Percentiles rank a stretch among this genome's conserved stretches.
These are phyloP conservation scores for Chaetomium tenue DNA, from an alignment of 495 filamentous ascomycete species.

Conservation along the genomic window DNA sequence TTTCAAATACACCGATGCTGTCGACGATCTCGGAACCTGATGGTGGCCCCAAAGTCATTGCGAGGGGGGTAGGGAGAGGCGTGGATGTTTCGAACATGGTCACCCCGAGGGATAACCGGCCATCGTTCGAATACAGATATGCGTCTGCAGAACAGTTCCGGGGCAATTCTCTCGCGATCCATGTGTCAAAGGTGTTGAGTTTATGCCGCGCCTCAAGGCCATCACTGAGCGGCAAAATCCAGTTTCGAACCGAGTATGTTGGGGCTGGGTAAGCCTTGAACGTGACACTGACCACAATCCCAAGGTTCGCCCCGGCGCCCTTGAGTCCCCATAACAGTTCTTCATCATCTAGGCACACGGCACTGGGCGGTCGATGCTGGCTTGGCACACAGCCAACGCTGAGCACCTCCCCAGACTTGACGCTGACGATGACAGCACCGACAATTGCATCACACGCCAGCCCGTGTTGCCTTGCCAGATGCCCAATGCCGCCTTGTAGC, in stretches of 20 bases:
- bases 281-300: slow-evolving; percentile 58
- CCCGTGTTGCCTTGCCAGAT: slow-evolving; percentile 56
- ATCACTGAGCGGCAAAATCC: slow-evolving; percentile 50
- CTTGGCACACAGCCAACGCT: slow-evolving; percentile 54
- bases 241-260: slow-evolving; percentile 49
- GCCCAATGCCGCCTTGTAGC: slow-evolving; percentile 66
- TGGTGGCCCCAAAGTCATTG: slow-evolving; percentile 41
- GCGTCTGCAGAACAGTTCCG: slow-evolving; percentile 54
- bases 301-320: slow-evolving; percentile 63
- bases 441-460: slow-evolving; percentile 62
- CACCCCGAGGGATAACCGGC: slow-evolving; percentile 53
- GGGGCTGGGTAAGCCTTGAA: slow-evolving; percentile 53
- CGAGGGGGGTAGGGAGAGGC: slow-evolving; percentile 22
- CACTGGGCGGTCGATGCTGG: slow-evolving; percentile 48
- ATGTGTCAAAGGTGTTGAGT: slow-evolving; percentile 47
- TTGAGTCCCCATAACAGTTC: slow-evolving; percentile 62
- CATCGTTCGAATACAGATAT: slow-evolving; percentile 56
- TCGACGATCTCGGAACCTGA: slow-evolving; percentile 44
- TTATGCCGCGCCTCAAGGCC: slow-evolving; percentile 38
- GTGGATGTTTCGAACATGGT: slow-evolving; percentile 50
- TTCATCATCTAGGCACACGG: slow-evolving; percentile 47
- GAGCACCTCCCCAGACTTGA: slow-evolving; percentile 50
- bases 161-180: slow-evolving; percentile 44
- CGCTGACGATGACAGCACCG: slow-evolving; percentile 58
- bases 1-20: slow-evolving; percentile 54